Evolutionary conservation across 768 basidiomycete species (phyloP).

Genomic region (Pholiota molesta): DNA sequence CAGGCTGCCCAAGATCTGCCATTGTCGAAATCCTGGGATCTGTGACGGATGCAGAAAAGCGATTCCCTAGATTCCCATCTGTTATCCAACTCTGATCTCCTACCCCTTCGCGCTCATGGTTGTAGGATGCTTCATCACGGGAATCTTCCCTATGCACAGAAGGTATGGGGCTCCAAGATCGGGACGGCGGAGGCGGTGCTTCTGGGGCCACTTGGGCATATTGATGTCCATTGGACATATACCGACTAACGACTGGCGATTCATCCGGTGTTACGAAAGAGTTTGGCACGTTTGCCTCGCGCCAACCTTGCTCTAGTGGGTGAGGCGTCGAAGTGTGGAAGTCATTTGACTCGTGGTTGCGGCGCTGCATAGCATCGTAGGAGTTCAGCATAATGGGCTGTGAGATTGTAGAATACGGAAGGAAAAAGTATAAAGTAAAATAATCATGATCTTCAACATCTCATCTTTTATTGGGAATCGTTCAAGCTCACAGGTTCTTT

Average conservation of each 20-base stretch:
- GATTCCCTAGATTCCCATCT: slow-evolving; percentile 10
- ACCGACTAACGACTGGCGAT: slow-evolving; percentile 23
- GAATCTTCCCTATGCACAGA: slow-evolving; percentile 34
- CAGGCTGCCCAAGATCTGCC: slow-evolving; percentile 4
- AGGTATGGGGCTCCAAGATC: slow-evolving; percentile 37
- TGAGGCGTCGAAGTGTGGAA: not conserved
- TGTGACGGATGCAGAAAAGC: slow-evolving; percentile 3
- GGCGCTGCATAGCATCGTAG: not conserved
- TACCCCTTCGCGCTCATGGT: slow-evolving; percentile 7
- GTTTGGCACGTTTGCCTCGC: not conserved
- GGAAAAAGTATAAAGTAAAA: not conserved
- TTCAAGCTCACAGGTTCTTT: slow-evolving; percentile 1
- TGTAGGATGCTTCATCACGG: slow-evolving; percentile 5
- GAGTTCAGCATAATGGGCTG: slow-evolving; percentile 1
- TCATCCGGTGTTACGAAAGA: slow-evolving; percentile 10
- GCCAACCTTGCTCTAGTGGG: slow-evolving; percentile 1
- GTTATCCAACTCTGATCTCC: slow-evolving; percentile 16
- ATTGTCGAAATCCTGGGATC: slow-evolving; percentile 12
- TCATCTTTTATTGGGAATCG: not conserved
- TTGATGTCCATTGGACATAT: slow-evolving; percentile 15
- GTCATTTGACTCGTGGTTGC: not conserved
- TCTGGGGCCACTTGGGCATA: slow-evolving; percentile 11
- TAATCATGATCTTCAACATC: not conserved
- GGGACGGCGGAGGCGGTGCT: slow-evolving; percentile 18
- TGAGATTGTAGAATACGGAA: not conserved